Evolutionary conservation across 306 rosid species (phyloP), one percentile per base, ranked within the genome.

Genomic region (Quercus cerris): DNA sequence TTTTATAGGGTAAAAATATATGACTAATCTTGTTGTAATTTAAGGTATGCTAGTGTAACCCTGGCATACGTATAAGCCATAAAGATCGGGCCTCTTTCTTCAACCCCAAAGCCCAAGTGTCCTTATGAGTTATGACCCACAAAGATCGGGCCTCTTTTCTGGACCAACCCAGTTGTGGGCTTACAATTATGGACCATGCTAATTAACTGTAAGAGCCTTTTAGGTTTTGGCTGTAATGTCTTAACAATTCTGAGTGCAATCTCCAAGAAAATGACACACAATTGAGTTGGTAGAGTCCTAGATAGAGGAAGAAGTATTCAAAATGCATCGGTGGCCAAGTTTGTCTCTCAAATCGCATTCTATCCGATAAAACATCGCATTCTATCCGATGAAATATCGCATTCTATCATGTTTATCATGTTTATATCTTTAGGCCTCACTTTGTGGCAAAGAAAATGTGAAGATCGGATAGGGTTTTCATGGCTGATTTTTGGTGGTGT

Each of bases 381-480:
- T 28, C 30, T 28, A 83, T 85, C 88, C 27, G 1, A 25, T 25
- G 27, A 25, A 25, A 27, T 2, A 77, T 67, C 28, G 49, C 30
- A 75, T 78, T 85, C 75, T 27, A 27, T 27, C 27, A 27, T 78
- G 80, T 79, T 69, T 23, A 83, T 85, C 88, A 84, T 49, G 80
- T 79, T 69, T 46, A 23, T 63, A 81, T 81, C 80, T 58, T 10
- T 41, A 72, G 63, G 11, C 14, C 44, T 51, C 77, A 41, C 77
- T 73, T 38, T 91, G 95, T 91, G 95, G 95, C 90, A 70, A 56
- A 77, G 74, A 83, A 33, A 87, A 80, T 73, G 81, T 75, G 25
- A 33, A 63, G 52, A 67, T 62, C 1, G 91, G 95, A 91, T 91
- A 89, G 90, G 83, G 77, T 84, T 79, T 89, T 81, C 90, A 78